Evolutionary conservation across 305 asterid species (phyloP), one percentile per base, ranked within the genome.

Genomic region (Fraxinus velutina): DNA sequence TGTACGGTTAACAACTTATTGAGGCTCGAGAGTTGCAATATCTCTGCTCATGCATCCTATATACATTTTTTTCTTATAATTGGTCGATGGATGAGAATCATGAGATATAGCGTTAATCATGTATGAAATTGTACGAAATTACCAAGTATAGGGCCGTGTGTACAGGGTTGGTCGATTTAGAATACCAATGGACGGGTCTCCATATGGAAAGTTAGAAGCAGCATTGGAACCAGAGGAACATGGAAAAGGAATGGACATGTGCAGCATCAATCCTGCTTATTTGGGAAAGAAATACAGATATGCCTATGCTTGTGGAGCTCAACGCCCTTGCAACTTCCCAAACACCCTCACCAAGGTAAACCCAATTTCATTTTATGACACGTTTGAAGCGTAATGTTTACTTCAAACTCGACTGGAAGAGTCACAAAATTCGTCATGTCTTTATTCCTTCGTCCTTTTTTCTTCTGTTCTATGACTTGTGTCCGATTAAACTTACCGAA

Each of bases 241-340:
- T 86, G 99, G 99, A 0, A 89, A 39, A 86, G 99, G 99, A 9
- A 81, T 96, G 93, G 99, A 96, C 76, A 96, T 96, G 99, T 93
- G 99, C 86, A 94, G 92, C 90, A 88, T 96, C 29, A 96, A 96
- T 66, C 97, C 96, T 78, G 34, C 44, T 64, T 91, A 84, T 81
- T 78, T 91, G 55, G 99, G 99, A 1, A 90, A 91, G 86, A 90
- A 91, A 79, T 93, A 96, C 30, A 90, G 97, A 89, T 96, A 92
- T 81, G 94, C 97, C 79, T 94, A 93, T 82, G 98, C 99, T 8
- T 94, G 97, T 87, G 99, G 99, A 50, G 99, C 99, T 78, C 82
- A 88, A 32, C 90, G 99, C 79, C 99, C 98, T 27, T 94, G 98
- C 87, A 92, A 96, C 85, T 96, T 96, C 86, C 99, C 99, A 3